A percentile compares a stretch with the other conserved stretches of the same genome.
Conservation (phyloP, 441 rosid species). For the Manihot esculenta region DNA sequence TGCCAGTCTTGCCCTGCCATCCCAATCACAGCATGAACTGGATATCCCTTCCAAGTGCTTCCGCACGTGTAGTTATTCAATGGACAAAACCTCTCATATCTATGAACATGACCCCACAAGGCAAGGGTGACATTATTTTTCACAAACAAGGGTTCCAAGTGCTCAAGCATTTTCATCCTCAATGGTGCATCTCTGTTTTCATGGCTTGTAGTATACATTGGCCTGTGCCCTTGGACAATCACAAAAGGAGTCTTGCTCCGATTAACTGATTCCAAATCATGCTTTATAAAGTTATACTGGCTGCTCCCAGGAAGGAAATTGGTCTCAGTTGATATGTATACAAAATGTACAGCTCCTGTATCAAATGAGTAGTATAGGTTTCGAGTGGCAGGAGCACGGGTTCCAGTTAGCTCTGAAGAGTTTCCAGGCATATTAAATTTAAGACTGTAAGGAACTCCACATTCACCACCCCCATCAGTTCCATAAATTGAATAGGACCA, state of each 20-base stretch:
- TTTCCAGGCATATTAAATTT: slow-evolving; percentile 91
- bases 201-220: slow-evolving; percentile 85
- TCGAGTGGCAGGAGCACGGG: slow-evolving; percentile 58
- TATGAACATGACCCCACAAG: slow-evolving; percentile 92
- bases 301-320: slow-evolving; percentile 73
- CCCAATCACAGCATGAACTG: slow-evolving; percentile 87
- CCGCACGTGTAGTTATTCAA: slow-evolving; percentile 74
- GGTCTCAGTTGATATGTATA: slow-evolving; percentile 84
- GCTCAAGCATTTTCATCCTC: slow-evolving; percentile 61
- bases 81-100: slow-evolving; percentile 89
- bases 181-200: slow-evolving; percentile 54
- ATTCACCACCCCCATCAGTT: slow-evolving; percentile 90
- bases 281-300: slow-evolving; percentile 67
- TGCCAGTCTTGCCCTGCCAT: slow-evolving; percentile 96
- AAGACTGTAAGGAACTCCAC: slow-evolving; percentile 89
- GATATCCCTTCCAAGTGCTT: slow-evolving; percentile 54
- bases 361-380: slow-evolving; percentile 86
- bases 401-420: slow-evolving; percentile 70
- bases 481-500: slow-evolving; percentile 60
- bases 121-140: slow-evolving; percentile 74
- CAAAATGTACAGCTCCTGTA: slow-evolving; percentile 69
- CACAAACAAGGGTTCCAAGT: slow-evolving; percentile 79
- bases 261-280: slow-evolving; percentile 73
- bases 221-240: slow-evolving; percentile 86
- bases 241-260: slow-evolving; percentile 74